A percentile compares a stretch with the other conserved stretches of the same genome.
Conservation (phyloP, 306 rosid species). For the Vigna angularis region DNA sequence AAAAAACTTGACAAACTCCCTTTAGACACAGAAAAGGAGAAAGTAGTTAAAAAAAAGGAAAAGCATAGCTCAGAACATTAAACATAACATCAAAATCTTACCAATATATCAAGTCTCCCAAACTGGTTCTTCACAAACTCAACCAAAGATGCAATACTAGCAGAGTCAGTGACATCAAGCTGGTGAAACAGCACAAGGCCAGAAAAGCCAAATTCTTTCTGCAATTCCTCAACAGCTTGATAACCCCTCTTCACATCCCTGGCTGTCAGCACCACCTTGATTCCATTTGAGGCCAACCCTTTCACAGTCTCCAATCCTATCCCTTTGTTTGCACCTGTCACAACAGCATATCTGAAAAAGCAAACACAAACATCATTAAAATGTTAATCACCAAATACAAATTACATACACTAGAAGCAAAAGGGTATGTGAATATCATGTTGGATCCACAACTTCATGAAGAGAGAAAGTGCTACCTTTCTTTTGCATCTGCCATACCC, state of each 20-base stretch:
- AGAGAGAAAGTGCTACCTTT: conserved; percentile 33
- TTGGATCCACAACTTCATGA: neutral
- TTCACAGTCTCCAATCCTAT: conserved; percentile 51
- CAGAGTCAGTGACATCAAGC: conserved; percentile 56
- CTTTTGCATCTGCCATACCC: conserved; percentile 42
- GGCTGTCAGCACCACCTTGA: conserved; percentile 55
- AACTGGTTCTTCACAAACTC: conserved; percentile 46
- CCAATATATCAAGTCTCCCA: conserved; percentile 61
- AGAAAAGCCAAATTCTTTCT: conserved; percentile 38
- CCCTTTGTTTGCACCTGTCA: conserved; percentile 61
- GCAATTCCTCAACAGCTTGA: conserved; percentile 45
- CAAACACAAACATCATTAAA: neutral
- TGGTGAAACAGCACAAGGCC: conserved; percentile 49
- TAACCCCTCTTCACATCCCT: conserved; percentile 52
- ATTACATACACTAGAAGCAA: neutral
- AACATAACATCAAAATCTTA: conserved; percentile 4
- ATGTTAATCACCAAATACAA: neutral
- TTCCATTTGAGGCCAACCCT: conserved; percentile 51
- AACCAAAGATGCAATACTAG: conserved; percentile 46
- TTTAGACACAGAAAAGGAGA: conserved; percentile 17
- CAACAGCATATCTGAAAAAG: conserved; percentile 54
- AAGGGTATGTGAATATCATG: too few relatives aligned
- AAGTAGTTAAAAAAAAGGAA: neutral
- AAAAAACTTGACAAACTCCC: neutral
- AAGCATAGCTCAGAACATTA: conserved; percentile 12